These are phyloP conservation scores for Henningerozyma blattae DNA, from an alignment of 805 yeast genomes.

Conservation along the genomic window DNA sequence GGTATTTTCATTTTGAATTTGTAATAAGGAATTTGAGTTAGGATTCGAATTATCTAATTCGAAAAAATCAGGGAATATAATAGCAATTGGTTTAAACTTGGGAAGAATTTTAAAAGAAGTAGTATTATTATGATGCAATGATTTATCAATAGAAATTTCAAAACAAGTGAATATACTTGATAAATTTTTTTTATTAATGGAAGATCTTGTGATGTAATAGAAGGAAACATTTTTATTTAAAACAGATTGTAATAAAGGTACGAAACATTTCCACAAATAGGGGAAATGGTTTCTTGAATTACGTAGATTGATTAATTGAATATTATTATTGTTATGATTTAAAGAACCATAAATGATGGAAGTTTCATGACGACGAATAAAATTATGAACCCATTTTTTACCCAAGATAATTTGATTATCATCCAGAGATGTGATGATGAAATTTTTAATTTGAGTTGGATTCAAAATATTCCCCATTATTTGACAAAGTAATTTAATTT, in stretches of 20 bases:
- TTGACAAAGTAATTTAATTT: conserved; percentile 9
- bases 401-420: conserved; percentile 12
- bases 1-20: conserved; percentile 1
- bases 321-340: conserved; percentile 3
- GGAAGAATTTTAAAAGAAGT: conserved; percentile 4
- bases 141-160: conserved; percentile 7
- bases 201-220: conserved; percentile 10
- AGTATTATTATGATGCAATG: too few species aligned
- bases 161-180: conserved; percentile 14
- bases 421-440: conserved; percentile 6
- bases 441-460: conserved; percentile 11
- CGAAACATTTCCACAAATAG: conserved; percentile 12
- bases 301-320: conserved; percentile 8
- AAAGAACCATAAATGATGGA: conserved; percentile 12
- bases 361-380: conserved; percentile 13
- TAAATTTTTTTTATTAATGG: conserved; percentile 9
- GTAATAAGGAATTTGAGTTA: background rate
- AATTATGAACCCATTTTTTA: conserved; percentile 16
- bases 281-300: conserved; percentile 10
- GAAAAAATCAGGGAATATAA: conserved; percentile 11
- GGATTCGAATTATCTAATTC: conserved; percentile 2
- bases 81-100: conserved; percentile 7
- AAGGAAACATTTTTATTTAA: conserved; percentile 6
- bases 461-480: conserved; percentile 13
- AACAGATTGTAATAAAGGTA: conserved; percentile 6